Evolutionary conservation across 192 early-diverging fungal genomes (phyloP), one percentile per base, ranked within the genome.

Genomic region (Backusella circina): DNA sequence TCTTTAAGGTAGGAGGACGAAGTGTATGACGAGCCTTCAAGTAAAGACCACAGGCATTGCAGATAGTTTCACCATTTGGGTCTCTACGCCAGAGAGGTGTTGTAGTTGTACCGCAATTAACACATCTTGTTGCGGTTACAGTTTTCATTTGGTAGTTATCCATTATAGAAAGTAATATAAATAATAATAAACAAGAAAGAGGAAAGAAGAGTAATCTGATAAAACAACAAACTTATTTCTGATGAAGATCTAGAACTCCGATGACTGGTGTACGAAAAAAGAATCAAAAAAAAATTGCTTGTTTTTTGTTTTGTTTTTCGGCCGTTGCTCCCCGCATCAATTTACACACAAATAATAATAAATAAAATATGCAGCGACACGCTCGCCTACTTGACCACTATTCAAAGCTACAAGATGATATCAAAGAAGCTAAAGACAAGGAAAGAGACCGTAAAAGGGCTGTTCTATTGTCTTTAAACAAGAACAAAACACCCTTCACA

Each of bases 81-180:
- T 93, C 90, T 65, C 96, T 84, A 32, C 98, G 85, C 98, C 98
- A 99, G 37, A 99, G 86, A 3, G 95, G 92, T 13, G 98, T 99
- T 21, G 91, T 90, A 12, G 90, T 97, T 0, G 95, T 97, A 9
- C 83, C 79, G 86, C 98, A 99, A 88, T 99, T 98, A 31, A 82
- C 83, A 85, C 96, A 98, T 39, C 76, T 81, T 10, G 87, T 89
- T 28, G 85, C 83, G 15, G 86, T 82, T 8, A 87, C 86, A 23
- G 26, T n/a, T 12, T 65, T 38, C 10, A 70, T 31, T 28, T 61
- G 54, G 13, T 28, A 61, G 10, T 21, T 61, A 26, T 61, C 54
- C 54, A 61, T 61, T 2, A 23, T 1, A 28, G 8, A 0, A 2
- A 28, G 3, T 61, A 21, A 51, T 61, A 23, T 57, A 23, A 57